Percentiles rank a stretch among this genome's conserved stretches.
Evolutionary conservation across 768 basidiomycete genomes (phyloP).

Genomic region (Russula emetica): DNA sequence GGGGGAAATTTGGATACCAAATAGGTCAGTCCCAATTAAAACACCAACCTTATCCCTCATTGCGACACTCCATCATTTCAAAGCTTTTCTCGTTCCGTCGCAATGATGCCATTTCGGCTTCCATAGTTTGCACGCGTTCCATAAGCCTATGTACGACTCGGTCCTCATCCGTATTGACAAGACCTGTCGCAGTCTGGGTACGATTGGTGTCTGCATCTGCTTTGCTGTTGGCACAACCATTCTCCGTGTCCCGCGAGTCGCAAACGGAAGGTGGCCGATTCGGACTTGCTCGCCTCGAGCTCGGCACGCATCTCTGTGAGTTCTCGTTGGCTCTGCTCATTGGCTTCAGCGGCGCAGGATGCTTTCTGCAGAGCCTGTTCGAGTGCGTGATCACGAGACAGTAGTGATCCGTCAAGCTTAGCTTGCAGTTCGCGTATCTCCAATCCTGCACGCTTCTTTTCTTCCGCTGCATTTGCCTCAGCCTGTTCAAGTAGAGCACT

Average conservation of each 20-base stretch:
- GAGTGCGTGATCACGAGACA: constrained; percentile 92
- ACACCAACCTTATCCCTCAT: too few relatives aligned
- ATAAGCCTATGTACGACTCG: constrained; percentile 66
- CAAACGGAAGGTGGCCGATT: too few relatives aligned
- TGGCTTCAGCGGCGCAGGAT: constrained; percentile 72
- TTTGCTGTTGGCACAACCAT: constrained; percentile 80
- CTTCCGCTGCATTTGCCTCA: too few relatives aligned
- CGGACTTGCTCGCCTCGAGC: constrained; percentile 45
- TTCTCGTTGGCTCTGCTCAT: constrained; percentile 51
- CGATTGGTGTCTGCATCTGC: too few relatives aligned
- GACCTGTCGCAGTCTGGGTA: too few relatives aligned
- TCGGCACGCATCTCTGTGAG: constrained; percentile 73
- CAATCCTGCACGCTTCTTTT: too few relatives aligned
- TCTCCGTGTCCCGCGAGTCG: constrained; percentile 66
- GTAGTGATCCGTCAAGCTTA: constrained; percentile 88
- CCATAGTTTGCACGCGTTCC: constrained; percentile 59
- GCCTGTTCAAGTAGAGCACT: constrained; percentile 75
- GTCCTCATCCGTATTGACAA: constrained; percentile 56
- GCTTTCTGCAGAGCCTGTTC: constrained; percentile 56
- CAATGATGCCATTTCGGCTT: constrained; percentile 47
- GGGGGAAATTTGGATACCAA: too few relatives aligned
- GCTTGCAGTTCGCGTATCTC: constrained; percentile 46
- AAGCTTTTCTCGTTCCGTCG: too few relatives aligned
- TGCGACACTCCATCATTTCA: too few relatives aligned
- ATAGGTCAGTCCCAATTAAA: too few relatives aligned